Base-by-base conservation (phyloP, 352 stramenopile species). In the Pilasporangium apinafurcum region DNA sequence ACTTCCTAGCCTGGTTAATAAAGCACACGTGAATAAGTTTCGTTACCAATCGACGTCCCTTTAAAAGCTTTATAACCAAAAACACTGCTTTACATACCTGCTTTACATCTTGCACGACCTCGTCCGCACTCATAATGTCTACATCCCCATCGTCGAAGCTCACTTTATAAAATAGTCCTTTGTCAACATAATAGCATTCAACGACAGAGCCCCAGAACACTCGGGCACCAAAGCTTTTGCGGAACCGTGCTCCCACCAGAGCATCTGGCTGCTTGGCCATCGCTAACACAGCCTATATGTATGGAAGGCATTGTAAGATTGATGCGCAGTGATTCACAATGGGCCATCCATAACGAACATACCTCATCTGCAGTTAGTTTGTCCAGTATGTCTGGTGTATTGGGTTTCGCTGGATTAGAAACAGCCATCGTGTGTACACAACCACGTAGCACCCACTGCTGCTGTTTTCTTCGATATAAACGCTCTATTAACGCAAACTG, bases 101-200 rank as follows among this genome's bases (percentile, higher is more conserved):
- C 43, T 71, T 52, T 4, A 72, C 33, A 47, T 86, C 72, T 32
- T 60, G 38, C 7, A 73, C 27, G 18, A 79, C 65, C 56, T 91
- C 79, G 5, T 68, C 62, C 2, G 44, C 56, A 8, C 66, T 58
- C 14, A 88, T 56, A 43, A 91, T 70, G 52, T 91, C 79, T 22
- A 91, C 76, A 45, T 91, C 79, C 28, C 79, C 79, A 31, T 91
- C 79, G 28, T 91, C 79, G 46, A 91, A 91, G 58, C 65, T 73
- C 31, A 91, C 58, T 42, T 91, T 91, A 55, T 87, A 91, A 38
- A 91, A 88, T 0, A 67, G 43, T 8, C 59, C 70, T 1, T 59
- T 55, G 0, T 48, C 50, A 25, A 91, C 53, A 37, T 63, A 51
- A 48, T 91, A 91, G 33, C 62, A 66, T 27, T 56, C 54, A 26